A percentile compares a stretch with the other conserved stretches of the same genome.
Evolutionary conservation across 192 early-diverging fungal genomes (phyloP).

Genomic region (Coemansia sp.): DNA sequence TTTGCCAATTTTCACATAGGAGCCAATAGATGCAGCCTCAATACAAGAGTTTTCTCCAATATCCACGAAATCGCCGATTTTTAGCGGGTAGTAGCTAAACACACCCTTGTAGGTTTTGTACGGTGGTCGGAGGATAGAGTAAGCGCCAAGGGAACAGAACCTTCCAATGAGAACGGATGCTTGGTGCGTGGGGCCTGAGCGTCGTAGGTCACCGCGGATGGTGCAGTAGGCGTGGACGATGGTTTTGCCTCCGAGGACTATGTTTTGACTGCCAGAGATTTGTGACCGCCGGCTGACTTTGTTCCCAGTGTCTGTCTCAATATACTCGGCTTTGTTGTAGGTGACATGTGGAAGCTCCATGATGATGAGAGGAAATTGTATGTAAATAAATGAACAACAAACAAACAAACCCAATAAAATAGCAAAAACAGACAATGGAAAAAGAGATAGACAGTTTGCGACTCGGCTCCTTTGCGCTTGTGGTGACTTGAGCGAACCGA

Average conservation of each 20-base stretch:
- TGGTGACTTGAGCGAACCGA: too few species aligned
- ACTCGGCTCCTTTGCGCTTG: too few species aligned
- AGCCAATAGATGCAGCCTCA: constrained; percentile 92
- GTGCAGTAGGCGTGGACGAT: constrained; percentile 91
- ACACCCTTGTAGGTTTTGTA: constrained; percentile 90
- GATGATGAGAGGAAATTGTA: background rate
- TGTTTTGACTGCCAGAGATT: constrained; percentile 96
- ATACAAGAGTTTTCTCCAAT: constrained; percentile 89
- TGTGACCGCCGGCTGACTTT: constrained; percentile 92
- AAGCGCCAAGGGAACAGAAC: constrained; percentile 80
- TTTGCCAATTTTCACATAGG: constrained; percentile 86
- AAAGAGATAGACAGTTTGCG: too few species aligned
- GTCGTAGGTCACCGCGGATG: constrained; percentile 91
- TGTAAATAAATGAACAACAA: background rate
- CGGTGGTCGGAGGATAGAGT: constrained; percentile 87
- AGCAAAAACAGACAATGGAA: too few species aligned
- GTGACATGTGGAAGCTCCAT: constrained; percentile 75
- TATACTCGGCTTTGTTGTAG: constrained; percentile 88
- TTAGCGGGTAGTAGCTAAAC: constrained; percentile 97
- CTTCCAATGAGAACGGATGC: constrained; percentile 91
- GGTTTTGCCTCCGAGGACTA: constrained; percentile 95
- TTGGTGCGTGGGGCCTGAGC: constrained; percentile 84
- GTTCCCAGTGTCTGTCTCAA: constrained; percentile 99
- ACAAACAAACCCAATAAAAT: background rate
- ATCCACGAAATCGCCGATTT: constrained; percentile 91